Conservation (phyloP, 2,329 filamentous ascomycete species). For the Aspergillus candidus region DNA sequence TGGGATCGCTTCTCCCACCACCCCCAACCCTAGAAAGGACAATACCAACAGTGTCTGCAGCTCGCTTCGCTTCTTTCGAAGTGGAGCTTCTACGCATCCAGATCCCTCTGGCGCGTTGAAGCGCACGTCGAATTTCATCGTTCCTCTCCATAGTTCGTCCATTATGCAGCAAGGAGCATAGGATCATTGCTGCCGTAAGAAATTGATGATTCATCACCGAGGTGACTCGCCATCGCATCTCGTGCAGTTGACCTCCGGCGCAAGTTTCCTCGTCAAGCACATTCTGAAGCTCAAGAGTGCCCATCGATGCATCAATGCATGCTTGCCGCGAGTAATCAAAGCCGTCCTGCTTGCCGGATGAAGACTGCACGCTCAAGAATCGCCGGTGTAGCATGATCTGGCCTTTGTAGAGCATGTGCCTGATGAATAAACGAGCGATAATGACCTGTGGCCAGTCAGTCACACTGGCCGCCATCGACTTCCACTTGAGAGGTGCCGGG, state of each 20-base stretch:
- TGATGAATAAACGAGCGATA: slow-evolving; percentile 16
- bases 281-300: slow-evolving; percentile 44
- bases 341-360: slow-evolving; percentile 12
- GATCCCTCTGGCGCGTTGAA: slow-evolving; percentile 9
- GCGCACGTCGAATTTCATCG: slow-evolving; percentile 12
- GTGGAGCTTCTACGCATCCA: slow-evolving; percentile 14
- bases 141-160: slow-evolving; percentile 3
- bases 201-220: slow-evolving; percentile 56
- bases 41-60: slow-evolving; percentile 9
- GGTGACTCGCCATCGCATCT: slow-evolving; percentile 52
- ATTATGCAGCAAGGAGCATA: slow-evolving; percentile 37
- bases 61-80: slow-evolving; percentile 14
- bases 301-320: slow-evolving; percentile 43
- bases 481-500: slow-evolving; percentile 11
- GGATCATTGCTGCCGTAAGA: slow-evolving; percentile 53
- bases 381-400: slow-evolving; percentile 19
- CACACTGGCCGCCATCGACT: slow-evolving; percentile 13
- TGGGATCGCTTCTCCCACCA: neutral
- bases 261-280: slow-evolving; percentile 46
- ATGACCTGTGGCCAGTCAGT: slow-evolving; percentile 20
- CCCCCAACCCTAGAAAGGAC: slow-evolving; percentile 1
- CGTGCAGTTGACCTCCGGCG: slow-evolving; percentile 48
- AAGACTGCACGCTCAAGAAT: slow-evolving; percentile 6
- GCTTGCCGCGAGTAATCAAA: slow-evolving; percentile 37
- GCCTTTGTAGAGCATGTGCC: slow-evolving; percentile 18